Base-by-base conservation (phyloP, 345 rosid species). In the Linum lewisii region DNA sequence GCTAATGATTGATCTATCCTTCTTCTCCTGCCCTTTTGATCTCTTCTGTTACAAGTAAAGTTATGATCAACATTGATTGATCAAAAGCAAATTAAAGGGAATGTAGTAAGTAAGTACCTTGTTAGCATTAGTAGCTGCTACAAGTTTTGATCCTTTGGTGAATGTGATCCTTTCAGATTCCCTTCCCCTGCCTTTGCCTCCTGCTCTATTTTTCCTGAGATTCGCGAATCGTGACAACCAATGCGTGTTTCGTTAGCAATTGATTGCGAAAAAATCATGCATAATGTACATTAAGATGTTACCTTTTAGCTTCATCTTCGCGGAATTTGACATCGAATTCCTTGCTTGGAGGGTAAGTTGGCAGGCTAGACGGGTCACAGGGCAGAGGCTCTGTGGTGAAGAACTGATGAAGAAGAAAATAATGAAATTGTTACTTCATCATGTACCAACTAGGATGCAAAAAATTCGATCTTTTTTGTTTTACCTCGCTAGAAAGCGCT, bases 291-390 rank as follows among this genome's bases (percentile, higher is more conserved):
- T 11, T 4, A 25, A 57, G 15, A 21, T 37, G 45, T 52, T 51
- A 84, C 90, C 84, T 68, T 79, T 72, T 77, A 52, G 74, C 64
- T 73, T 83, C 82, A 50, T 75, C 83, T 10, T 76, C 71, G 51
- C 69, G 74, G 59, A 70, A 62, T 66, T 78, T 84, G 54, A 61
- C 76, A 76, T 84, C 87, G 45, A 75, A 69, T 60, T 84, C 90
- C 64, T 84, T 84, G 63, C 81, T 81, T 21, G 84, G 82, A 68
- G 71, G 87, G 65, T 84, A 76, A 72, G 74, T 81, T 7, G 90
- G 90, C 76, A 84, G 78, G 67, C 75, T 78, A 60, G 85, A 74
- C 54, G 84, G 90, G 4, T 77, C 80, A 23, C 90, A 72, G 9
- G 90, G 83, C 59, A 81, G 78, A 70, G 90, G 84, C 15, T 57